These are phyloP conservation scores for Gautieria morchelliformis DNA, from an alignment of 768 basidiomycete genomes.

Conservation along the genomic window DNA sequence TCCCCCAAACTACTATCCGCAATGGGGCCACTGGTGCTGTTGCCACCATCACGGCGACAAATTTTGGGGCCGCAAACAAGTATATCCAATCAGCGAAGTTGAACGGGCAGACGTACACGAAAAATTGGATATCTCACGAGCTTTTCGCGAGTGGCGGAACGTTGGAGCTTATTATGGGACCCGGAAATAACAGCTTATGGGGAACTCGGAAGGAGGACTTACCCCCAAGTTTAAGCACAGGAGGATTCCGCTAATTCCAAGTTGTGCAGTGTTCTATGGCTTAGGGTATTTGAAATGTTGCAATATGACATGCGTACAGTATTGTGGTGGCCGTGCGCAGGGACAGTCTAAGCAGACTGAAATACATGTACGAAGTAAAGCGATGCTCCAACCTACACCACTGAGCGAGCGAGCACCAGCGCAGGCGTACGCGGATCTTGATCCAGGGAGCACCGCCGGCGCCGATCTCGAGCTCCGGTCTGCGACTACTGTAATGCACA, in stretches of 20 bases:
- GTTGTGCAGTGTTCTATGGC: neutral
- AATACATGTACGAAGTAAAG: no score
- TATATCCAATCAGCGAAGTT: slow-evolving; percentile 13
- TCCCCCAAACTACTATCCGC: slow-evolving; percentile 10
- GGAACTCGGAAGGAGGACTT: slow-evolving; percentile 10
- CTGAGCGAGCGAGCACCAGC: no score
- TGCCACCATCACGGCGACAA: slow-evolving; percentile 8
- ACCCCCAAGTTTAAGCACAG: slow-evolving; percentile 9
- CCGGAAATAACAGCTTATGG: slow-evolving; percentile 5
- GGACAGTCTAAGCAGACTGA: neutral
- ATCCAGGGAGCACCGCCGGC: no score
- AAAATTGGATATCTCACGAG: slow-evolving; percentile 13
- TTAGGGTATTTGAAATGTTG: neutral
- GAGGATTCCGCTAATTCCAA: neutral
- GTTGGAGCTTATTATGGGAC: slow-evolving; percentile 12
- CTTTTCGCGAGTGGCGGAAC: slow-evolving; percentile 11
- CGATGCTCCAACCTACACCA: no score
- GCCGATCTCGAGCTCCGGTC: no score
- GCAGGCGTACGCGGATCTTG: no score
- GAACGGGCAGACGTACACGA: slow-evolving; percentile 11
- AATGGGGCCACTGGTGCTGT: slow-evolving; percentile 8
- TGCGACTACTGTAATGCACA: no score
- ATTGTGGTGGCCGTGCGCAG: neutral
- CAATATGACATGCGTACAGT: neutral
- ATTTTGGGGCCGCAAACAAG: slow-evolving; percentile 14